Conservation (phyloP, 2,329 filamentous ascomycete species). For the Oidium heveae region DNA sequence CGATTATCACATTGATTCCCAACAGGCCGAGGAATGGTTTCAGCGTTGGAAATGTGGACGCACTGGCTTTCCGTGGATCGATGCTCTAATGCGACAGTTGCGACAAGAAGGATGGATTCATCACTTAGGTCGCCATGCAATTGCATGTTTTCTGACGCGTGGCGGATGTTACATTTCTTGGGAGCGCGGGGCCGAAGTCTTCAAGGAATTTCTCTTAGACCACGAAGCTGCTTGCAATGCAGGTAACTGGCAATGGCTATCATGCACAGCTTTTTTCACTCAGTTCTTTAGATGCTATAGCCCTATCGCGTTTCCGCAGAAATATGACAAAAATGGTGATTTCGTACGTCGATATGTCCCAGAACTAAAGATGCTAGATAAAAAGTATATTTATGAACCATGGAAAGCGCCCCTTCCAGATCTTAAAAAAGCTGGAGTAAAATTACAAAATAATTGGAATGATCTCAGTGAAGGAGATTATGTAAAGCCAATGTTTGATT, state of each 20-base stretch:
- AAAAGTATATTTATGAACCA: conserved; percentile 56
- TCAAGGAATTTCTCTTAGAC: conserved; percentile 51
- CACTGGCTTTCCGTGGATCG: conserved; percentile 61
- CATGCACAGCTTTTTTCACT: conserved; percentile 48
- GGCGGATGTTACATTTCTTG: conserved; percentile 58
- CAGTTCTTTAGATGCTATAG: conserved; percentile 49
- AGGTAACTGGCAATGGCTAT: conserved; percentile 59
- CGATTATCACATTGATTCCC: conserved; percentile 35
- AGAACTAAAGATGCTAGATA: conserved; percentile 33
- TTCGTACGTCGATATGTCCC: conserved; percentile 42
- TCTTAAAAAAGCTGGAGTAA: conserved; percentile 41
- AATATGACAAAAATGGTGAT: conserved; percentile 44
- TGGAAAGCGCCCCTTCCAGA: conserved; percentile 47
- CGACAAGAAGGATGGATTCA: conserved; percentile 53
- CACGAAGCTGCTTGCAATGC: conserved; percentile 50
- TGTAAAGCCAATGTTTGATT: conserved; percentile 59
- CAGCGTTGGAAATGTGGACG: conserved; percentile 39
- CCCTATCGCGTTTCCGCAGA: conserved; percentile 46
- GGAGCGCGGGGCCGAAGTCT: conserved; percentile 57
- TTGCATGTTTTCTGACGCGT: conserved; percentile 58
- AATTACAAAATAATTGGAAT: conserved; percentile 29
- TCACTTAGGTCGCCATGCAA: conserved; percentile 51
- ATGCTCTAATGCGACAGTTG: conserved; percentile 56
- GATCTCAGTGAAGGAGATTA: conserved; percentile 26
- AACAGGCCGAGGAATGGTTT: conserved; percentile 38